Evolutionary conservation across 805 yeast genomes (phyloP).

Genomic region (Wickerhamiella alocasiicola): DNA sequence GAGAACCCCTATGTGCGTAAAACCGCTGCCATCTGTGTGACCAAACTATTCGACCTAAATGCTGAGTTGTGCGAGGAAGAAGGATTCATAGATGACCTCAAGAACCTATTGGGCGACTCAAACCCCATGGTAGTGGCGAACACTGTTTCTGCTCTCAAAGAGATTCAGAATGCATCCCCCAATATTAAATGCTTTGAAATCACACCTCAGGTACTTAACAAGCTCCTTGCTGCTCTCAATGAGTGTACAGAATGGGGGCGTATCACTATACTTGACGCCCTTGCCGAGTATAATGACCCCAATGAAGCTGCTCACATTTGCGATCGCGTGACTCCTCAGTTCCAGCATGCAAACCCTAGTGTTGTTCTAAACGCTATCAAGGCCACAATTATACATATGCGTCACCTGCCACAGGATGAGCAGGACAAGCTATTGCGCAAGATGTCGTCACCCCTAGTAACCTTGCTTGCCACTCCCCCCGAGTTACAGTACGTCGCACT

Average conservation of each 20-base stretch:
- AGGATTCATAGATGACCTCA: constrained; percentile 64
- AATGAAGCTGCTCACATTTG: constrained; percentile 73
- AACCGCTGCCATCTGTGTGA: constrained; percentile 95
- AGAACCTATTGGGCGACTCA: constrained; percentile 61
- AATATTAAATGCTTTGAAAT: constrained; percentile 37
- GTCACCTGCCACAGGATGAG: constrained; percentile 24
- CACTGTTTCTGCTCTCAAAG: constrained; percentile 74
- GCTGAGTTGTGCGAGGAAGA: constrained; percentile 71
- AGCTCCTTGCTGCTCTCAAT: constrained; percentile 69
- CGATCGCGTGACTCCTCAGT: constrained; percentile 84
- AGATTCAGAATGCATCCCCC: constrained; percentile 60
- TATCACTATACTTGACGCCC: constrained; percentile 70
- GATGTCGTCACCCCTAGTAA: constrained; percentile 73
- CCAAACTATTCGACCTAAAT: constrained; percentile 80
- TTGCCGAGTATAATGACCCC: constrained; percentile 57
- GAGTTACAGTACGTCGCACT: constrained; percentile 92
- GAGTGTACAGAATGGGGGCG: constrained; percentile 99
- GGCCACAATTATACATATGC: constrained; percentile 54
- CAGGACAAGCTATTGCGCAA: constrained; percentile 46
- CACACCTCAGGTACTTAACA: constrained; percentile 32
- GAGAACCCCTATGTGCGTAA: constrained; percentile 96
- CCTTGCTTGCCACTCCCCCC: constrained; percentile 76
- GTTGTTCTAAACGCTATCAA: constrained; percentile 81
- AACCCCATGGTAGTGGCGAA: constrained; percentile 98
- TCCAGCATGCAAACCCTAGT: constrained; percentile 94